Base-by-base conservation (phyloP, 306 rosid species). In the Delonix regia region DNA sequence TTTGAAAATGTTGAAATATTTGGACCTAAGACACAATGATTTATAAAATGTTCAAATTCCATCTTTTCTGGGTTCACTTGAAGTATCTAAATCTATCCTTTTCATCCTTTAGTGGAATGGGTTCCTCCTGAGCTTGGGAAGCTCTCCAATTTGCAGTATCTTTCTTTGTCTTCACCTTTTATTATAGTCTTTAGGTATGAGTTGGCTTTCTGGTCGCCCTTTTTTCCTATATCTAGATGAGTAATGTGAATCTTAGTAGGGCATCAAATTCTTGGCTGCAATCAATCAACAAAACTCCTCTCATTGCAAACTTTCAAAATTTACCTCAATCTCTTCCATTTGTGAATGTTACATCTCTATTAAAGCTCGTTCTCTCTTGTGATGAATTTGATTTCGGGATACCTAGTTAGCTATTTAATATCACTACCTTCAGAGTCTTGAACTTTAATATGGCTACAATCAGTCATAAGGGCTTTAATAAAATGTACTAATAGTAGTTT, bases 191-290 rank as follows among this genome's bases (percentile, higher is more conserved):
- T 74, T 44, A 57, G 69, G 57, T 74, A 56, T 74, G 56, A 74
- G 56, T 74, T 74, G 69, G 78, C 39, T 74, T 5, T 74, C 69
- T 59, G 16, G 41, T 76, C 77, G 76, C 9, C 48, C 84, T 76
- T 56, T 69, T 69, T 3, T 48, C 56, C 39, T 71, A 84, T 73
- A 76, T 80, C 24, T 30, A 76, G 71, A 42, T 84, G 56, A 34
- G 61, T 9, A 0, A 15, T 8, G 71, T 70, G 56, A 1, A 80
- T 69, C 65, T 76, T 8, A 14, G 22, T 14, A 57, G 41, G n/a
- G 61, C 71, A 30, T 25, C 71, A 42, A 49, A 62, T 61, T 21
- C 64, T 42, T 75, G 77, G 85, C 69, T 76, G 16, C 73, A 76
- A 14, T 13, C 16, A 38, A 27, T 81, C 16, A 69, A 27, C 30